phyloP scores from a whole-genome alignment of 2,329 filamentous ascomycete genomes.

The Aspergillus tubingensis region DNA sequence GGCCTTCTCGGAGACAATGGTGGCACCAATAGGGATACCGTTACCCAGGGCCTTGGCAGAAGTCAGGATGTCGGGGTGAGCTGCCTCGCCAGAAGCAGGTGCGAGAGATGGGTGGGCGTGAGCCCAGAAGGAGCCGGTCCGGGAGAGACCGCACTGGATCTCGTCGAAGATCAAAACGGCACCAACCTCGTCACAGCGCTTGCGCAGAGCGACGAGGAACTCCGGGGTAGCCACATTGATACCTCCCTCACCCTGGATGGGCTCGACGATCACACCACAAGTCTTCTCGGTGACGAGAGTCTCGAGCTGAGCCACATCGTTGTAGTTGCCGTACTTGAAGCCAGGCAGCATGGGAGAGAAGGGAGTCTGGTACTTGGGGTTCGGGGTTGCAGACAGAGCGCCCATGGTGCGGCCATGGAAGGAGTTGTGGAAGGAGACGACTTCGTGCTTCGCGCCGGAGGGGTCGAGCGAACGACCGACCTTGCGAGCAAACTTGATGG shows the following conservation, averaged over 20 bases:
- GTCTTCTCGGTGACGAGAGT: slow-evolving; percentile 79
- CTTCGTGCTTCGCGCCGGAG: slow-evolving; percentile 71
- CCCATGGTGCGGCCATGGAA: slow-evolving; percentile 99
- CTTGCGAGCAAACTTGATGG: slow-evolving; percentile 95
- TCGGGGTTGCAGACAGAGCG: slow-evolving; percentile 89
- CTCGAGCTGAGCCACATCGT: slow-evolving; percentile 72
- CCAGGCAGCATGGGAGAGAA: slow-evolving; percentile 96
- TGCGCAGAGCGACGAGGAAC: slow-evolving; percentile 81
- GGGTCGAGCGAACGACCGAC: slow-evolving; percentile 75
- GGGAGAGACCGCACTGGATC: slow-evolving; percentile 89
- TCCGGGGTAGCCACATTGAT: slow-evolving; percentile 80
- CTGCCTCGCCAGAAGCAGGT: slow-evolving; percentile 55
- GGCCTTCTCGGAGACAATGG: slow-evolving; percentile 61
- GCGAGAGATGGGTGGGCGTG: slow-evolving; percentile 68
- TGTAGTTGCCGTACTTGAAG: slow-evolving; percentile 83
- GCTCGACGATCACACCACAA: slow-evolving; percentile 93
- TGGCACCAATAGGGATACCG: slow-evolving; percentile 91
- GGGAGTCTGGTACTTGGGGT: slow-evolving; percentile 94
- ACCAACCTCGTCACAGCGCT: slow-evolving; percentile 80
- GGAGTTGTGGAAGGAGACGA: slow-evolving; percentile 87
- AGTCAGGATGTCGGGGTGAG: slow-evolving; percentile 91
- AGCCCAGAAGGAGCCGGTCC: slow-evolving; percentile 89
- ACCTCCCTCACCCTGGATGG: slow-evolving; percentile 95
- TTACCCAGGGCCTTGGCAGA: slow-evolving; percentile 96
- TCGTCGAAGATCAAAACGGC: slow-evolving; percentile 93